Evolutionary conservation across 2,329 filamentous ascomycete genomes (phyloP).

Genomic region (Sarocladium brachiariae): DNA sequence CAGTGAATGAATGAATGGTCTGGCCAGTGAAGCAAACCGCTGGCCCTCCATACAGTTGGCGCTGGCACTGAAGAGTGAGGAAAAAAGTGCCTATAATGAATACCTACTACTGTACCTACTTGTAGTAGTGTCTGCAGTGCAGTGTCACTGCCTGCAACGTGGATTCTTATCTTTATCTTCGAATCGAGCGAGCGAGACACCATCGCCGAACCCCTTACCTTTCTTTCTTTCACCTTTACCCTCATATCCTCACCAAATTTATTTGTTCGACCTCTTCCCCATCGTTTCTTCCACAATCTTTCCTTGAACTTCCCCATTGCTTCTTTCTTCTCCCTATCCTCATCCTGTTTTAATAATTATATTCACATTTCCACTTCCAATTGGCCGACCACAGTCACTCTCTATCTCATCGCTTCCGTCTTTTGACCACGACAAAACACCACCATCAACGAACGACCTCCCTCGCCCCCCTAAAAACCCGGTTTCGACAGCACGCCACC

Average conservation of each 20-base stretch:
- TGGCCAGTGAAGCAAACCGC: not conserved
- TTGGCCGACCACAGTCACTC: conserved; percentile 6
- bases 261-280: not conserved
- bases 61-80: not conserved
- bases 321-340: conserved; percentile 1
- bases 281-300: not conserved
- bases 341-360: not conserved
- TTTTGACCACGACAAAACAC: too few species aligned
- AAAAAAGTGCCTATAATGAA: not conserved
- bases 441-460: too few species aligned
- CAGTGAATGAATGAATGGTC: too few species aligned
- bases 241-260: not conserved
- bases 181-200: too few species aligned
- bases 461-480: not conserved
- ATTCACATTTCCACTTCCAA: too few species aligned
- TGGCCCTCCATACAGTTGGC: not conserved
- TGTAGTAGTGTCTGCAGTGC: too few species aligned
- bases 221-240: not conserved
- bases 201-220: too few species aligned
- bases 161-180: too few species aligned
- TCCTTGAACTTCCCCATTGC: not conserved
- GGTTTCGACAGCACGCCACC: not conserved
- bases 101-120: not conserved
- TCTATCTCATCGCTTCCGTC: too few species aligned
- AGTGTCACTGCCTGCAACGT: too few species aligned